Conservation (phyloP, 305 asterid species). For the Salvia sclarea region DNA sequence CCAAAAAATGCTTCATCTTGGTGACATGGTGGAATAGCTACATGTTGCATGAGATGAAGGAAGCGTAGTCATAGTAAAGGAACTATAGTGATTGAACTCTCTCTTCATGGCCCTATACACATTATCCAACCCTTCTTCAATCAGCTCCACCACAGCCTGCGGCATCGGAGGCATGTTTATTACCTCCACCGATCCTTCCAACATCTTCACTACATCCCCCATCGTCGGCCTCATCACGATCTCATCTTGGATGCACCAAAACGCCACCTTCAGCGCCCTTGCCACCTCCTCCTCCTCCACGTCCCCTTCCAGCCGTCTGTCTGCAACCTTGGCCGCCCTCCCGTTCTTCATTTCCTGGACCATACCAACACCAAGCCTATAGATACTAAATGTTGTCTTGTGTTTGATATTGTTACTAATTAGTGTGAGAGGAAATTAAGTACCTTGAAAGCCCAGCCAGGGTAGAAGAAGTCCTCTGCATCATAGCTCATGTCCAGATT, state of each 20-base stretch:
- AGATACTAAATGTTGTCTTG: too few species aligned
- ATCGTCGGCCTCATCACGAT: conserved; percentile 67
- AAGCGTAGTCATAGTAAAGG: conserved; percentile 58
- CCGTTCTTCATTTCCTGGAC: conserved; percentile 70
- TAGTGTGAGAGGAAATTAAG: too few species aligned
- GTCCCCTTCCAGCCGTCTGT: conserved; percentile 62
- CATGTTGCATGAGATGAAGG: conserved; percentile 82
- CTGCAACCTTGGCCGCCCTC: conserved; percentile 55
- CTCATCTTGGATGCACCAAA: conserved; percentile 93
- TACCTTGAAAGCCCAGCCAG: conserved; percentile 96
- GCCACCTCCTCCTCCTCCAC: conserved; percentile 60
- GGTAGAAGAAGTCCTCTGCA: conserved; percentile 77
- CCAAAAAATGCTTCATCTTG: conserved; percentile 57
- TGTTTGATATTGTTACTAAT: too few species aligned
- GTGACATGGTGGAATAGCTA: conserved; percentile 79
- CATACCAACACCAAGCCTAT: too few species aligned
- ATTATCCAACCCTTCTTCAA: conserved; percentile 80
- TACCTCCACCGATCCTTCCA: conserved; percentile 69
- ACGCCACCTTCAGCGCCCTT: conserved; percentile 64
- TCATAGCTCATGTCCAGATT: conserved; percentile 79
- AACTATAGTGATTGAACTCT: conserved; percentile 65
- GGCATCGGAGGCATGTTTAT: conserved; percentile 77
- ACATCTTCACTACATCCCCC: conserved; percentile 89
- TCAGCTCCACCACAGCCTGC: conserved; percentile 65
- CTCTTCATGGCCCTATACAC: conserved; percentile 86